Evolutionary conservation across 1,284 basidiomycete genomes (phyloP), one percentile per base, ranked within the genome.

Genomic region (Sporisorium scitamineum): DNA sequence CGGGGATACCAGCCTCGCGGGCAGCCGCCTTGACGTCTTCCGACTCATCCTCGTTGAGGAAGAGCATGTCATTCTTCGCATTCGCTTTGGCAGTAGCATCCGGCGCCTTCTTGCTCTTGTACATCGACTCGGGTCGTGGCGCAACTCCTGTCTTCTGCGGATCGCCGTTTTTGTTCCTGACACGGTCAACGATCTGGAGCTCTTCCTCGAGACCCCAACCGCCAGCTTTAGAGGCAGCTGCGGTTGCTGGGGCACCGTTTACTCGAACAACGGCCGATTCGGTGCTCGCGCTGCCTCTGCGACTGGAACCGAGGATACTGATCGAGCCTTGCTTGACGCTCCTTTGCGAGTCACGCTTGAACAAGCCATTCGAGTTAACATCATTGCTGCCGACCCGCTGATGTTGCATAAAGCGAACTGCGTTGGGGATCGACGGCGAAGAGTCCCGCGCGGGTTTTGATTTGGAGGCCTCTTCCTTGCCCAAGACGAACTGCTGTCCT

Each of bases 191-290:
- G 14, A 74, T 70, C 31, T 65, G 54, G 51, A 74, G 42, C 56
- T 76, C 76, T 26, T 75, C 39, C 31, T 78, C 71, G 5, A 71
- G 48, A 26, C 59, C 76, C 76, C 76, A 73, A n/a, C 63, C 56
- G 7, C 61, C 68, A 16, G 44, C 29, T 3, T 41, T 14, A 1
- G 20, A 20, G 18, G 41, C 18, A 9, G 52, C 42, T 9, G 14
- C 27, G 8, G 29, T 48, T 5, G 22, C 32, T 11, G 7, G 14
- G 9, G 31, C 24, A 0, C 29, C 57, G 10, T 37, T 31, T 10
- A 10, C 47, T 20, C 24, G 20, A 16, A 27, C 10, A 26, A 57
- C 55, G 2, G 48, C 22, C 24, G 62, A 22, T 14, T 32, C 48
- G 14, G 41, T 48, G 27, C 54, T 55, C 18, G 59, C 29, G 48